Evolutionary conservation across 2,329 filamentous ascomycete species (phyloP), one percentile per base, ranked within the genome.

Genomic region (Cercospora canescens): DNA sequence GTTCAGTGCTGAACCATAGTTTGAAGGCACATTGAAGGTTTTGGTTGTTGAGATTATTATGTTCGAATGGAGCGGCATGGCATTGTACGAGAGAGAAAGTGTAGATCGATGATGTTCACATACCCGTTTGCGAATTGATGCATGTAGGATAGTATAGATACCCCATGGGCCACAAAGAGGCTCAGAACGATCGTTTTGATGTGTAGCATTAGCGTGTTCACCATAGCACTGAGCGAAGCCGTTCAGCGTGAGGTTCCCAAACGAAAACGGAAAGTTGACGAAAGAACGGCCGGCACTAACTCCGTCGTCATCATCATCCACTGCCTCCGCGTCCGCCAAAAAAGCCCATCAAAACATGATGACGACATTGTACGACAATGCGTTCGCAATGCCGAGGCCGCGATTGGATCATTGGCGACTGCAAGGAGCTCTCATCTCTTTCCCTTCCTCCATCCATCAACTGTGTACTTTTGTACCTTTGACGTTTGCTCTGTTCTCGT

Each of bases 1-100:
- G 4, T 71, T 73, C 65, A 77, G 75, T 59, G 75, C 74, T n/a
- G 77, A 78, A 65, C 73, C 71, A 16, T 77, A 64, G 71, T 30
- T 18, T 7, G n/a, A 48, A 32, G 5, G 8, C n/a, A 30, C 32
- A 35, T 11, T 35, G 32, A 12, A 35, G 8, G 28, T 56, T 56
- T 21, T 56, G 52, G 30, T 34, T 32, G 28, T 35, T 55, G 6
- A 16, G 30, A 9, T 18, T 55, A 7, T 32, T 32, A 18, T 34
- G 18, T 32, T 56, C 41, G 21, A n/a, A 21, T 11, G n/a, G 30
- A 56, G 52, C 52, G 30, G 52, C 28, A 34, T 34, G 28, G 52
- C 45, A 52, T 56, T 56, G 52, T 35, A 56, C 52, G 52, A 52
- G 28, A 28, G 24, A 52, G 45, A 50, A 52, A 26, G 14, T 52